Evolutionary conservation across 1,284 basidiomycete genomes (phyloP), one percentile per base, ranked within the genome.

Genomic region (Fereydounia khargensis): DNA sequence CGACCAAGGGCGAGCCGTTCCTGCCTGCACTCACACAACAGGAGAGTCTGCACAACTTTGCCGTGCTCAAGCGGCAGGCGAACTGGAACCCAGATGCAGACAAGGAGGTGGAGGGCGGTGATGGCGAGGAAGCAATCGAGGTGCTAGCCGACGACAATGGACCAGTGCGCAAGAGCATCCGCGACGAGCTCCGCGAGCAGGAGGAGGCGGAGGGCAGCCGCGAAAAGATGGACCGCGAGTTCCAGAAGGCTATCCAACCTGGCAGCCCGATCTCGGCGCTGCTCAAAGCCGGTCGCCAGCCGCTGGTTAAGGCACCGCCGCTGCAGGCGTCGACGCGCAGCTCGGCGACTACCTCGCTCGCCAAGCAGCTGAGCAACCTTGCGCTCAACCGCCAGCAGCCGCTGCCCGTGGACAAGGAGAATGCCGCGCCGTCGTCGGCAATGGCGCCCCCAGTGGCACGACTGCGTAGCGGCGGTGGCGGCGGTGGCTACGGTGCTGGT

Each of bases 221-320:
- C 10, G 72, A 68, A 41, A 56, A 68, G 41, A 51, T 77, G 75
- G 92, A 98, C 82, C 85, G 87, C 70, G 92, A 96, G 77, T 94
- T 95, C 83, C 86, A 90, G 79, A 86, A 87, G 65, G 95, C 91
- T 2, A 88, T 97, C 3, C 88, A 92, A 73, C 95, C 94, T 4
- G 91, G 89, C 39, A 89, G 86, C 59, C 94, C 95, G 0, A 94
- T 98, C 52, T 90, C 89, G 17, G 89, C 89, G 5, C 80, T 98
- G 41, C 83, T 98, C 68, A 78, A 79, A 70, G 67, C 68, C 13
- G 65, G 69, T 32, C 47, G 65, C 20, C 68, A 71, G 44, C 68
- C 70, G 19, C 47, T 73, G 2, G 47, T 71, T 47, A 73, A 70
- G 50, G 65, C 47, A 13, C 50, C 33, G 4, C 47, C 42, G n/a